Conservation (phyloP, 2,329 filamentous ascomycete genomes). For the Xylaria sp. region DNA sequence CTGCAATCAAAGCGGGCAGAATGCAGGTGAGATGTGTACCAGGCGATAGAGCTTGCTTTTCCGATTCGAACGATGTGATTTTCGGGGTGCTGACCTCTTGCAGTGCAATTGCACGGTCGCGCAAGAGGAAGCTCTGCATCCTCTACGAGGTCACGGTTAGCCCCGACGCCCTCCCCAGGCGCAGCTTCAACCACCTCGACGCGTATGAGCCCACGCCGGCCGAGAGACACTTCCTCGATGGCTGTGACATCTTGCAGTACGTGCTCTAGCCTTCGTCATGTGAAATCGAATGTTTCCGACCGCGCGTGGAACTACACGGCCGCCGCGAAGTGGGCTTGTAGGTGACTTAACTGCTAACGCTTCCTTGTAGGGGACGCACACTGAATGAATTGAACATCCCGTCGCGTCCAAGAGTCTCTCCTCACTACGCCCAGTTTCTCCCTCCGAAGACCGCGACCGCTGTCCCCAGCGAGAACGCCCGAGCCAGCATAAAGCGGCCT, state of each 20-base stretch:
- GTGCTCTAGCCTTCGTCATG: constrained; percentile 47
- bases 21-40: constrained; percentile 64
- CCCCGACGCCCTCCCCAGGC: constrained; percentile 69
- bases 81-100: constrained; percentile 57
- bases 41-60: constrained; percentile 61
- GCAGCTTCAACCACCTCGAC: constrained; percentile 67
- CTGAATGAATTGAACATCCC: constrained; percentile 67
- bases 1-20: constrained; percentile 73
- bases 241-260: constrained; percentile 70
- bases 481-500: constrained; percentile 36
- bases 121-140: constrained; percentile 91
- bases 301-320: constrained; percentile 31
- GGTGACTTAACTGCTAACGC: constrained; percentile 39
- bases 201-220: constrained; percentile 62
- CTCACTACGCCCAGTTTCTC: constrained; percentile 51
- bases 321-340: constrained; percentile 27
- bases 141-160: constrained; percentile 84
- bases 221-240: constrained; percentile 67
- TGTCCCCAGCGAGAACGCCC: constrained; percentile 36
- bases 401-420: constrained; percentile 57
- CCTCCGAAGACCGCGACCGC: constrained; percentile 34
- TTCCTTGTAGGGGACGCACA: constrained; percentile 55
- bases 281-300: constrained; percentile 9
- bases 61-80: constrained; percentile 60
- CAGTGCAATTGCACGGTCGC: constrained; percentile 81